Evolutionary conservation across 2,329 filamentous ascomycete species (phyloP).

Genomic region (Penicillium janthinellum): DNA sequence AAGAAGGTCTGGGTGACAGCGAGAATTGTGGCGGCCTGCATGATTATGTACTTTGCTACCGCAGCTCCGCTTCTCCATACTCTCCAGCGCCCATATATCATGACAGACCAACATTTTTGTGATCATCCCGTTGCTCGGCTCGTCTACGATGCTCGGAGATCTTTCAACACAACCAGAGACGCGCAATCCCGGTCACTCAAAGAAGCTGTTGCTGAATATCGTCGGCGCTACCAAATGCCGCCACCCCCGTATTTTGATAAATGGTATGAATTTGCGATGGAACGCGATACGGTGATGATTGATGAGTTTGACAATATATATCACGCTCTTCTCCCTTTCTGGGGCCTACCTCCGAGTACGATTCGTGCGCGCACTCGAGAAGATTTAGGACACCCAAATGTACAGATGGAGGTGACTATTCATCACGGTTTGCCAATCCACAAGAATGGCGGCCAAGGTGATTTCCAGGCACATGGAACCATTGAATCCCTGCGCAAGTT

Average conservation of each 20-base stretch:
- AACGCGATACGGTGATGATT: conserved; percentile 9
- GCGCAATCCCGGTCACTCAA: conserved; percentile 13
- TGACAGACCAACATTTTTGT: background rate
- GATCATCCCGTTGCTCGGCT: background rate
- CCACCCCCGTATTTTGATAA: conserved; percentile 17
- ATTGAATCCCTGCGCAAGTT: conserved; percentile 74
- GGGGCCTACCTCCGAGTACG: conserved; percentile 10
- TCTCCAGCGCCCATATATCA: background rate
- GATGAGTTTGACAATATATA: conserved; percentile 21
- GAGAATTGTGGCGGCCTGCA: background rate
- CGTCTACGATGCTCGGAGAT: background rate
- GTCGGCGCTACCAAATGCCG: conserved; percentile 16
- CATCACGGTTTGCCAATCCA: conserved; percentile 9
- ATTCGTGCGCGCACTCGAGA: conserved; percentile 14
- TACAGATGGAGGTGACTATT: conserved; percentile 11
- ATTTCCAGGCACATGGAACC: conserved; percentile 52
- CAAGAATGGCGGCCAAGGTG: conserved; percentile 52
- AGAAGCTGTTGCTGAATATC: conserved; percentile 16
- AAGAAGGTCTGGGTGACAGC: background rate
- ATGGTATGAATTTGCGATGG: conserved; percentile 18
- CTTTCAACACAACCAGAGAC: background rate
- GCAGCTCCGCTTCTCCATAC: background rate
- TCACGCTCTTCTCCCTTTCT: conserved; percentile 16
- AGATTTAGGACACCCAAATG: conserved; percentile 10
- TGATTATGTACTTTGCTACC: background rate